Conservation (phyloP, 768 basidiomycete genomes). For the Scleroderma citrinum region DNA sequence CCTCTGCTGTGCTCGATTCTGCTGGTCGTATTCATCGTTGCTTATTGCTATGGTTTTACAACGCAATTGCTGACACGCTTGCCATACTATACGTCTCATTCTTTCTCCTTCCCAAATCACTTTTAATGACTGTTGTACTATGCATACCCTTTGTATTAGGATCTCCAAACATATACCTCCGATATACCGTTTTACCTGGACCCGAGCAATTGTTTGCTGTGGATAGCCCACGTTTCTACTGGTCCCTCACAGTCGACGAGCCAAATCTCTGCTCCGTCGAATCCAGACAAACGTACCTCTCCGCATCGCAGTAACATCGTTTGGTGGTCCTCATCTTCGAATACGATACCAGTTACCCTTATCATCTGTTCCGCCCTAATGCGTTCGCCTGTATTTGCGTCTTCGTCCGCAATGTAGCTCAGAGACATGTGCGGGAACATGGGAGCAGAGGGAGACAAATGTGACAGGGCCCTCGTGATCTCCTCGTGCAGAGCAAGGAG, state of each 20-base stretch:
- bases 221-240: conserved; percentile 51
- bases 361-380: conserved; percentile 41
- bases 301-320: conserved; percentile 21
- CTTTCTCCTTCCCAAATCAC: not conserved
- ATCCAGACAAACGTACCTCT: conserved; percentile 34
- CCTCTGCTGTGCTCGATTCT: conserved; percentile 6
- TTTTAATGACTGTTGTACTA: not conserved
- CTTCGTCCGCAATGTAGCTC: conserved; percentile 66
- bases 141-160: not conserved
- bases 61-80: not conserved
- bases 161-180: not conserved
- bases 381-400: conserved; percentile 42
- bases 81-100: not conserved
- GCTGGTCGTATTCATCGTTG: conserved; percentile 5
- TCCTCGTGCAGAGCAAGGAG: conserved; percentile 44
- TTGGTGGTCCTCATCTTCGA: conserved; percentile 18
- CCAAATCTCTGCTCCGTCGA: conserved; percentile 51
- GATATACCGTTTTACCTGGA: not conserved
- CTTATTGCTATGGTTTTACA: not conserved
- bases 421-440: conserved; percentile 68
- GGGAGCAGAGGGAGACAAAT: conserved; percentile 44
- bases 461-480: conserved; percentile 35
- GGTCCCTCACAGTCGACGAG: conserved; percentile 53
- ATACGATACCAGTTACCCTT: conserved; percentile 30
- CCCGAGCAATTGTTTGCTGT: conserved; percentile 32